These are phyloP conservation scores for Geranomyces michiganensis DNA, from an alignment of 192 early-diverging fungal genomes.

Conservation along the genomic window DNA sequence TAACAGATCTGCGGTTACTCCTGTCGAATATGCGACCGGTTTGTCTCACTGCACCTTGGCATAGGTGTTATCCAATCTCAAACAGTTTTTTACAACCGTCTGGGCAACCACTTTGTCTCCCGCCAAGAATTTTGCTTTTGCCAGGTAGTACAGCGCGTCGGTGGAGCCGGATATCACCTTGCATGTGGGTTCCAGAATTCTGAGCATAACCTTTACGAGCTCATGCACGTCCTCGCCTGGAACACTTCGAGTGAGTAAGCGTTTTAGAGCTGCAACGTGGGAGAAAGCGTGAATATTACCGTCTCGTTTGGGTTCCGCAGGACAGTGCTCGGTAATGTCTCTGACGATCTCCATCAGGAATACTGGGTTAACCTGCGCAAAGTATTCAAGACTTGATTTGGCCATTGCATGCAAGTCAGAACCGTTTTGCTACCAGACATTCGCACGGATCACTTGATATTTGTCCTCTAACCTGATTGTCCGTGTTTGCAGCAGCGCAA, in stretches of 20 bases:
- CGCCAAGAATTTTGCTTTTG: constrained; percentile 45
- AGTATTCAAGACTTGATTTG: constrained; percentile 42
- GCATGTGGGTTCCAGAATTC: constrained; percentile 42
- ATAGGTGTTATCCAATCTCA: constrained; percentile 47
- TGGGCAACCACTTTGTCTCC: constrained; percentile 45
- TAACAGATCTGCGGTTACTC: background rate
- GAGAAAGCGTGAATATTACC: background rate
- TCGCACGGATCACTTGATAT: background rate
- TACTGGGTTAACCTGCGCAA: constrained; percentile 48
- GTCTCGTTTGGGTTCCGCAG: constrained; percentile 33
- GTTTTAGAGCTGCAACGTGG: background rate
- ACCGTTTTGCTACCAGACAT: background rate
- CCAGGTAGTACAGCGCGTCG: constrained; percentile 46
- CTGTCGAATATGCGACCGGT: background rate
- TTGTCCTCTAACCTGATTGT: constrained; percentile 2
- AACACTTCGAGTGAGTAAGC: background rate
- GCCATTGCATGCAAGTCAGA: background rate
- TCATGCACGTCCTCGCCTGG: constrained; percentile 42
- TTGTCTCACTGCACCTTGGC: constrained; percentile 43
- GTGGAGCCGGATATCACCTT: constrained; percentile 50
- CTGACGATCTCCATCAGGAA: constrained; percentile 47
- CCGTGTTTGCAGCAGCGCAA: background rate
- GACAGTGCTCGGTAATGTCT: constrained; percentile 47
- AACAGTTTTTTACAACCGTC: constrained; percentile 30
- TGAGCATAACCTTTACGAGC: constrained; percentile 32